Conservation (phyloP, 108 stramenopile species). For the Nitzschia inconspicua region DNA sequence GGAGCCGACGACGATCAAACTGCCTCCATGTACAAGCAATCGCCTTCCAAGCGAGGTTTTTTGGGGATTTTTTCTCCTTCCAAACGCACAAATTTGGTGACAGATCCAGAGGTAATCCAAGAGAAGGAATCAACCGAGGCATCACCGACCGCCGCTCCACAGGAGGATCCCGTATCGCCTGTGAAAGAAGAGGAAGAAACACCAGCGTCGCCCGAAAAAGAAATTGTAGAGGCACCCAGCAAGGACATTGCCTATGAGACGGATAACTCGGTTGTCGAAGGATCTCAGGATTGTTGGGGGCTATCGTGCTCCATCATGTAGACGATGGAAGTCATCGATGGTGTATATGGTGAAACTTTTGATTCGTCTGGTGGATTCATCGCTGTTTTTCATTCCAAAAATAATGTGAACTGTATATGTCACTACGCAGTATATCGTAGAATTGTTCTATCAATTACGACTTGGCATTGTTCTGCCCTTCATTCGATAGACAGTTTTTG, state of each 20-base stretch:
- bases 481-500: too few relatives aligned
- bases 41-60: not conserved
- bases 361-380: too few relatives aligned
- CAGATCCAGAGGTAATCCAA: not conserved
- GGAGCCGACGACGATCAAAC: conserved; percentile 19
- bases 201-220: not conserved
- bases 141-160: conserved; percentile 1
- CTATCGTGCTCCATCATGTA: conserved; percentile 6
- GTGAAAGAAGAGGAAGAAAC: not conserved
- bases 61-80: not conserved
- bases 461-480: too few relatives aligned
- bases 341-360: too few relatives aligned
- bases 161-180: not conserved
- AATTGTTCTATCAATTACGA: too few relatives aligned
- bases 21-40: not conserved
- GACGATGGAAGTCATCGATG: not conserved
- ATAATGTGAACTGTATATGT: too few relatives aligned
- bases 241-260: not conserved
- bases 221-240: not conserved
- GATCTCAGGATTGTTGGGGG: conserved; percentile 1
- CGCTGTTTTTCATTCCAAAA: too few relatives aligned
- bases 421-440: too few relatives aligned
- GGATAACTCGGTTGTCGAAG: not conserved
- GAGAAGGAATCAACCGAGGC: not conserved
- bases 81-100: not conserved